These are phyloP conservation scores for Fusarium brachygibbosum DNA, from an alignment of 2,329 filamentous ascomycete genomes.

Conservation along the genomic window DNA sequence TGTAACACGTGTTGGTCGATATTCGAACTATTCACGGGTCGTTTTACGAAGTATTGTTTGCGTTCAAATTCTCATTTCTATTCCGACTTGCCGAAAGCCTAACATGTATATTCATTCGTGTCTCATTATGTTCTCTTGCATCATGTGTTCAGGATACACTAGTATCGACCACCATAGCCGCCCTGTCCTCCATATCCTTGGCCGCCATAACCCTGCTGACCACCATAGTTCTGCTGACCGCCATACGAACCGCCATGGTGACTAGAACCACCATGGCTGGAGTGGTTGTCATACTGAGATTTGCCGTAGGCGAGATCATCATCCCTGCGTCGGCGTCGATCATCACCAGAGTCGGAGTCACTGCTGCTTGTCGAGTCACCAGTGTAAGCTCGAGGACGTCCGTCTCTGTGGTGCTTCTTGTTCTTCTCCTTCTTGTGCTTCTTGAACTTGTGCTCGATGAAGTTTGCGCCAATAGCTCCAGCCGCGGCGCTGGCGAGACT, in stretches of 20 bases:
- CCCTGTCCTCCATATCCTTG: constrained; percentile 10
- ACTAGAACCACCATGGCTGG: background rate
- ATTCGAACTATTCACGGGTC: too few relatives aligned
- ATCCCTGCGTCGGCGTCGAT: constrained; percentile 23
- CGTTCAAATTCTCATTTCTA: background rate
- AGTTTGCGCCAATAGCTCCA: constrained; percentile 65
- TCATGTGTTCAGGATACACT: background rate
- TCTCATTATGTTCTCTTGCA: background rate
- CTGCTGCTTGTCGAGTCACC: constrained; percentile 47
- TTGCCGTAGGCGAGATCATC: constrained; percentile 34
- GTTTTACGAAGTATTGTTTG: background rate
- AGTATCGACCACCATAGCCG: constrained; percentile 8
- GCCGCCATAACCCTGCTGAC: background rate
- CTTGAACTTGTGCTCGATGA: constrained; percentile 58
- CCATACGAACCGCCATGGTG: constrained; percentile 7
- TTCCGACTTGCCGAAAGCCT: background rate
- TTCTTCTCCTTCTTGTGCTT: constrained; percentile 50
- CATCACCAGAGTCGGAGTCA: constrained; percentile 45
- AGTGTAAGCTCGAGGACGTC: constrained; percentile 31
- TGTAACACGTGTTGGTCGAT: too few relatives aligned
- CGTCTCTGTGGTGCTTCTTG: constrained; percentile 44
- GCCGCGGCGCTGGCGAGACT: constrained; percentile 63
- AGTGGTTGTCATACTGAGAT: constrained; percentile 17
- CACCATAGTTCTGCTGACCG: constrained; percentile 4
- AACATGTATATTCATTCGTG: background rate